Conservation (phyloP, 768 basidiomycete species). For the Pleurotus ostreatus region DNA sequence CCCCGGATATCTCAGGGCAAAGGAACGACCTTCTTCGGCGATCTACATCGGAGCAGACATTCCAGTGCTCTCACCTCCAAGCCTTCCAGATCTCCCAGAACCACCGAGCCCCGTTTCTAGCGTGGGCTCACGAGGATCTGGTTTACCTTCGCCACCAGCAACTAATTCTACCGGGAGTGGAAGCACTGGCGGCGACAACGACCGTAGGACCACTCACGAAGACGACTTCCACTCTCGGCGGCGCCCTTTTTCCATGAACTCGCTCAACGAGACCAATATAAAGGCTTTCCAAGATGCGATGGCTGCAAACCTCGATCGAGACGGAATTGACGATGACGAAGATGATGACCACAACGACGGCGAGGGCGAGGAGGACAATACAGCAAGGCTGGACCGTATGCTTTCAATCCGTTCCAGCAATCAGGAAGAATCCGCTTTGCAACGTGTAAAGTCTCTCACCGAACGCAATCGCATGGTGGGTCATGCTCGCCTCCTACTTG, state of each 20-base stretch:
- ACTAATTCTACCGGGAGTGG: slow-evolving; percentile 84
- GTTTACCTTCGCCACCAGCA: slow-evolving; percentile 79
- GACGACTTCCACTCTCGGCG: not conserved
- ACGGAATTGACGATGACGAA: slow-evolving; percentile 44
- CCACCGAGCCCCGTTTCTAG: slow-evolving; percentile 59
- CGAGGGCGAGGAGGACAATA: slow-evolving; percentile 58
- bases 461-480: slow-evolving; percentile 73
- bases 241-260: slow-evolving; percentile 25
- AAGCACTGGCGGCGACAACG: slow-evolving; percentile 60
- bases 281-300: slow-evolving; percentile 25
- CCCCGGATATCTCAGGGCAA: slow-evolving; percentile 32
- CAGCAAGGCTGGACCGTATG: slow-evolving; percentile 43
- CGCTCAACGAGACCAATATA: slow-evolving; percentile 36
- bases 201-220: slow-evolving; percentile 11
- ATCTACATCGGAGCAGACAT: slow-evolving; percentile 50
- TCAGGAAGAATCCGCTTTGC: slow-evolving; percentile 56
- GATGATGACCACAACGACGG: slow-evolving; percentile 42
- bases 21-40: slow-evolving; percentile 57
- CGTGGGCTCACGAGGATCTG: slow-evolving; percentile 47
- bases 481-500: slow-evolving; percentile 11
- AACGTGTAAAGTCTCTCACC: slow-evolving; percentile 66
- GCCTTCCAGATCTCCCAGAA: slow-evolving; percentile 66
- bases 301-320: slow-evolving; percentile 9
- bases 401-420: slow-evolving; percentile 29
- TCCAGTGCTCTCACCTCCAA: slow-evolving; percentile 30